Base-by-base conservation (phyloP, 805 yeast species). In the Jamesozyma rosinii region DNA sequence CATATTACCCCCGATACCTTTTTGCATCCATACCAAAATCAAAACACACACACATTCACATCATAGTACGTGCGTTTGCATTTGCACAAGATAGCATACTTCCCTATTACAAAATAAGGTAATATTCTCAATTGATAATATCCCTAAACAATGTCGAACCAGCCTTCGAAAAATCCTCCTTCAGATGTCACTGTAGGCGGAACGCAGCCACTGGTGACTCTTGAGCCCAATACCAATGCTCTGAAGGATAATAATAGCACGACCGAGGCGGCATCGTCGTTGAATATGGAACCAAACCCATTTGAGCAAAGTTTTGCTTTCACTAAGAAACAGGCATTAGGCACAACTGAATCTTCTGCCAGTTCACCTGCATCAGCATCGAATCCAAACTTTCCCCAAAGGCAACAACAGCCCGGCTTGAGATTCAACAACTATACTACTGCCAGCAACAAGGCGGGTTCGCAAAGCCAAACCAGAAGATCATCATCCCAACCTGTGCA, bases 301-400 rank as follows among this genome's bases (percentile, higher is more conserved):
- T 90, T 90, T 59, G 98, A 90, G 63, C 84, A 83, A 62, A 84
- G 95, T 40, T 90, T 90, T 67, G 96, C 92, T n/a, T 66, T 78
- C 2, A 79, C 58, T 3, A 51, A 58, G 42, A 52, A 51, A 37
- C 30, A 43, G 1, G 20, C 11, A 8, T 19, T 19, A 5, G 11
- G 3, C 26, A 14, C 24, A 6, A 14, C 30, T 4, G 33, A 8
- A 14, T 30, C 34, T 5, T 10, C 5, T 10, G 27, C 19, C 11
- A 29, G 30, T 29, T 22, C 31, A 22, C 24, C 39, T 6, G 13
- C 29, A 8, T 11, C 18, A 9, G 24, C 26, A 26, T 15, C 18
- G 9, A 24, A 8, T 15, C 14, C 18, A 3, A 34, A 4, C 4
- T 3, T 10, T 9, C 26, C 13, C 5, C 37, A 34, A 14, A 19